Evolutionary conservation across 768 basidiomycete species (phyloP).

Genomic region (Pilatotrama ljubarskyi): DNA sequence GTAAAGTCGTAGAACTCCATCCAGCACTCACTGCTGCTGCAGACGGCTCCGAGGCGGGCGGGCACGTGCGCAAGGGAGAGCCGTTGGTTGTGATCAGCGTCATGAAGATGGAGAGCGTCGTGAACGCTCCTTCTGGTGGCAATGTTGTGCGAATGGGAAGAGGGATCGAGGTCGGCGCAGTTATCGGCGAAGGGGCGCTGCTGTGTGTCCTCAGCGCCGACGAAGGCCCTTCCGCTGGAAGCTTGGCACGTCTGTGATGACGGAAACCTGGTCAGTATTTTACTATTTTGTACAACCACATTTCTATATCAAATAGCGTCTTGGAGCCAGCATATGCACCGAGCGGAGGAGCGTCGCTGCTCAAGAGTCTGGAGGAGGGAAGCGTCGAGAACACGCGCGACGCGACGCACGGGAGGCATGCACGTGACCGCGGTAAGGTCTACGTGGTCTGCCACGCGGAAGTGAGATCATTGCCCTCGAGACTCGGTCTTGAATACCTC

Average conservation of each 20-base stretch:
- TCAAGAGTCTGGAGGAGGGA: not conserved
- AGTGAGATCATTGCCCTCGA: slow-evolving; percentile 2
- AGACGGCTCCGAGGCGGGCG: not conserved
- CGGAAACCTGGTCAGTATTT: not conserved
- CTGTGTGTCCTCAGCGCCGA: slow-evolving; percentile 8
- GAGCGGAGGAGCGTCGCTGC: too few species aligned
- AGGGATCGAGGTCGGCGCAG: slow-evolving; percentile 13
- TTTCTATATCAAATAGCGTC: too few species aligned
- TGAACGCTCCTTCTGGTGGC: slow-evolving; percentile 6
- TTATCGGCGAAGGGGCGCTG: slow-evolving; percentile 14
- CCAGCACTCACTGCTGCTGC: not conserved
- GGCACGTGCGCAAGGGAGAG: slow-evolving; percentile 3
- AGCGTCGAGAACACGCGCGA: slow-evolving; percentile 14
- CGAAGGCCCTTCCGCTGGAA: not conserved
- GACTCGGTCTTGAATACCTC: not conserved
- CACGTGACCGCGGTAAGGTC: slow-evolving; percentile 21
- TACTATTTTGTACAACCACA: not conserved
- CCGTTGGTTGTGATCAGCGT: slow-evolving; percentile 12
- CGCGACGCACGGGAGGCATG: slow-evolving; percentile 7
- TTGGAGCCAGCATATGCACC: too few species aligned
- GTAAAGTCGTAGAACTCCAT: slow-evolving; percentile 22
- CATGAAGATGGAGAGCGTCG: slow-evolving; percentile 24
- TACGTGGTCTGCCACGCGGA: slow-evolving; percentile 18
- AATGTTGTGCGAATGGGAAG: slow-evolving; percentile 8
- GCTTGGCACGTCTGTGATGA: not conserved